These are phyloP conservation scores for Parascedosporium putredinis DNA, from an alignment of 2,329 filamentous ascomycete species.

Conservation along the genomic window DNA sequence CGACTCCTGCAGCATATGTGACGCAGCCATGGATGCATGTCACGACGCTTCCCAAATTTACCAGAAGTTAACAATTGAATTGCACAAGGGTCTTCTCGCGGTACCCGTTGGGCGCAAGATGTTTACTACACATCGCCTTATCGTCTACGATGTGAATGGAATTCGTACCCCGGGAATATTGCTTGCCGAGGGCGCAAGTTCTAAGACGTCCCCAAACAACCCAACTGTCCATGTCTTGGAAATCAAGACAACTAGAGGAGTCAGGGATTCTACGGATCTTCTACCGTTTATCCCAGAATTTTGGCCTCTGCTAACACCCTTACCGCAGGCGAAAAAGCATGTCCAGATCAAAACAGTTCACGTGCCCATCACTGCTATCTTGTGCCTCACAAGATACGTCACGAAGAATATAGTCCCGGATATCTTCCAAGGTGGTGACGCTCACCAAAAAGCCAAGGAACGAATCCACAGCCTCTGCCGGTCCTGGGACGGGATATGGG, in stretches of 20 bases:
- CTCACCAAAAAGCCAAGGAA: constrained; percentile 46
- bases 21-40: constrained; percentile 66
- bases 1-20: constrained; percentile 72
- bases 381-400: constrained; percentile 68
- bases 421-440: constrained; percentile 43
- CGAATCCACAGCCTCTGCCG: constrained; percentile 59
- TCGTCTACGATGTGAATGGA: constrained; percentile 79
- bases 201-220: constrained; percentile 42
- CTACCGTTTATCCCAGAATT: constrained; percentile 72
- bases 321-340: constrained; percentile 57
- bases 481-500: constrained; percentile 70
- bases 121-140: constrained; percentile 63
- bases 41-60: constrained; percentile 76
- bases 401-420: constrained; percentile 49
- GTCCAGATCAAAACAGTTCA: constrained; percentile 58
- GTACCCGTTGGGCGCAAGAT: constrained; percentile 76
- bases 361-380: constrained; percentile 67
- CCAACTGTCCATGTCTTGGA: constrained; percentile 71
- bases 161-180: constrained; percentile 74
- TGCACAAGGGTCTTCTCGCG: constrained; percentile 66
- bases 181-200: constrained; percentile 61
- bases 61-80: constrained; percentile 65
- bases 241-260: constrained; percentile 56
- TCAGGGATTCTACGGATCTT: constrained; percentile 71
- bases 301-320: constrained; percentile 52